Evolutionary conservation across 768 basidiomycete genomes (phyloP).

Genomic region (Collybia mongolica): DNA sequence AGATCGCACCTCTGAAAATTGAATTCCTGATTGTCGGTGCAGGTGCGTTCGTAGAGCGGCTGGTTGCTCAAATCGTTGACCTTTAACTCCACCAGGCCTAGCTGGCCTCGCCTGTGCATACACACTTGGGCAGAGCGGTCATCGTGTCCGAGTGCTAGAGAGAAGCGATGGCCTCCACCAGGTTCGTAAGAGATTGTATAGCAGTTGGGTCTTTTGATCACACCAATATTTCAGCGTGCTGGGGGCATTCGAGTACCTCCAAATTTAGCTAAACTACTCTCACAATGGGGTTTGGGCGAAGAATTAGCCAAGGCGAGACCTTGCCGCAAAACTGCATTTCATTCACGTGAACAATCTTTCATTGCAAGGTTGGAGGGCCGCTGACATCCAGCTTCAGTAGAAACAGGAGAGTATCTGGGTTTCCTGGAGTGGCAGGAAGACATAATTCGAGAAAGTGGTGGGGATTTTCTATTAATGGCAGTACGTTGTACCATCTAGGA

Average conservation of each 20-base stretch:
- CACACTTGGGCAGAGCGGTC: conserved; percentile 46
- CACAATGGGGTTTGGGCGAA: conserved; percentile 49
- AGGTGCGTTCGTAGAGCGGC: conserved; percentile 22
- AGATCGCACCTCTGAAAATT: conserved; percentile 26
- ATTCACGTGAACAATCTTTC: conserved; percentile 26
- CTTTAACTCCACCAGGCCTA: conserved; percentile 28
- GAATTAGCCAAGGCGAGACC: conserved; percentile 32
- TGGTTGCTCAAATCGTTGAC: background rate
- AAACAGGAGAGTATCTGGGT: conserved; percentile 41
- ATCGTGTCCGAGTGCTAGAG: conserved; percentile 50
- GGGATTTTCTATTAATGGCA: conserved; percentile 48
- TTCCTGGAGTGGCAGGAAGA: conserved; percentile 48
- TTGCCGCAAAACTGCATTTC: conserved; percentile 32
- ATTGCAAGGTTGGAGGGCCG: background rate
- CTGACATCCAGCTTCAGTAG: conserved; percentile 30
- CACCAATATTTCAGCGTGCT: conserved; percentile 21
- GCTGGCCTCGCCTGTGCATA: conserved; percentile 50
- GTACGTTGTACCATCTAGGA: conserved; percentile 25
- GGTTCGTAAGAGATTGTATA: conserved; percentile 18
- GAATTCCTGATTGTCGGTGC: conserved; percentile 50
- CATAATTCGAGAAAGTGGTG: conserved; percentile 46
- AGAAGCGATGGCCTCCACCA: conserved; percentile 27
- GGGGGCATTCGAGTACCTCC: conserved; percentile 51
- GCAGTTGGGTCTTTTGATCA: background rate
- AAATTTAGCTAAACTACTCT: conserved; percentile 48